Percentiles rank a stretch among this genome's conserved stretches.
These are phyloP conservation scores for Racocetra persica DNA, from an alignment of 371 early-diverging fungal genomes.

Conservation along the genomic window DNA sequence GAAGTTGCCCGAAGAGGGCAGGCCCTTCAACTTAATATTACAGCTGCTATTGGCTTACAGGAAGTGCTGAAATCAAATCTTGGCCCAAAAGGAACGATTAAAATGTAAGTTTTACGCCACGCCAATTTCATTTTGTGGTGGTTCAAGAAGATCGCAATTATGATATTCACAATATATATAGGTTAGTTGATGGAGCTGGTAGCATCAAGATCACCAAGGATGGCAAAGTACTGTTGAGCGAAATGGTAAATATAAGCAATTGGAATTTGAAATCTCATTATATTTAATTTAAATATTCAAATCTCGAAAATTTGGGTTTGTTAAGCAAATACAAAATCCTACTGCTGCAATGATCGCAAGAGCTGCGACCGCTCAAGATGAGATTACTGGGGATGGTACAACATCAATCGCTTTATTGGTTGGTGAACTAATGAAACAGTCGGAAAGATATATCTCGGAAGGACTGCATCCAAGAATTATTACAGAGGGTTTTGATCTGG, in stretches of 20 bases:
- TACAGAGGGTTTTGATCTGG: conserved; percentile 96
- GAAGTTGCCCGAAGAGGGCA: conserved; percentile 99
- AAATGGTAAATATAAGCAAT: conserved; percentile 80
- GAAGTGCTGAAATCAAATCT: conserved; percentile 96
- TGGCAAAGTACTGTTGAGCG: conserved; percentile 95
- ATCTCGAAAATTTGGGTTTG: background rate
- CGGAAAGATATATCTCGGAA: conserved; percentile 95
- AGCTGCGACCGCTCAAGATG: conserved; percentile 98
- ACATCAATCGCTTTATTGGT: conserved; percentile 97
- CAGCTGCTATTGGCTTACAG: conserved; percentile 95
- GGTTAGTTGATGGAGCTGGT: conserved; percentile 97
- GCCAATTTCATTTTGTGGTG: background rate
- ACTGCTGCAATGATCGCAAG: conserved; percentile 99
- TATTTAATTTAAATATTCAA: background rate
- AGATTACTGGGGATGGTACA: conserved; percentile 99
- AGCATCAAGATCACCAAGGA: conserved; percentile 97
- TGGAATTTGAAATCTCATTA: no score
- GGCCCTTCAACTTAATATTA: conserved; percentile 97
- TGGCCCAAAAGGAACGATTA: conserved; percentile 99
- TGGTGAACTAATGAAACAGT: conserved; percentile 97
- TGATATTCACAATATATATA: conserved; percentile 48
- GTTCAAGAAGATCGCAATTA: background rate
- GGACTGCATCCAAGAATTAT: conserved; percentile 97
- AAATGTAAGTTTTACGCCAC: conserved; percentile 74
- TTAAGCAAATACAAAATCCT: conserved; percentile 99